Conservation (phyloP, 129 eudicot genomes). For the Centella asiatica region DNA sequence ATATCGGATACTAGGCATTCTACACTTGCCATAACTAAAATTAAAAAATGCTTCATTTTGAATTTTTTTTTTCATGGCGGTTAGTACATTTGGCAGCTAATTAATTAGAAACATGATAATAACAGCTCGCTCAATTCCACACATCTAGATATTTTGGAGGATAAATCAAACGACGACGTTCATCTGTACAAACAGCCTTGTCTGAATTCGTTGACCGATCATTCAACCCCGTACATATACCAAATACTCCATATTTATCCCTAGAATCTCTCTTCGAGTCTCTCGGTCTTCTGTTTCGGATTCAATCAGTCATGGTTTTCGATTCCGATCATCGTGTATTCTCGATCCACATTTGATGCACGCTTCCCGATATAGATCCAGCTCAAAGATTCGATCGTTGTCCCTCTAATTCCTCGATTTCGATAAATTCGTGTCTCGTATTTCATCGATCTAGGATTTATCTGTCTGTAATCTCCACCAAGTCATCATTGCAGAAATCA, state of each 20-base stretch:
- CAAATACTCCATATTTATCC: slow-evolving; percentile 13
- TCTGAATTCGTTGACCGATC: slow-evolving; percentile 28
- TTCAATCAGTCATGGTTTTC: slow-evolving; percentile 28
- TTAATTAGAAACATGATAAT: too few species aligned
- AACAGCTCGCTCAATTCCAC: too few species aligned
- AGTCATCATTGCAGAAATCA: slow-evolving; percentile 8
- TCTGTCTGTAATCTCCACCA: neutral
- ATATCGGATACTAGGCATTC: too few species aligned
- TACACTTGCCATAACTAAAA: too few species aligned
- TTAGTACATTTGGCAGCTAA: too few species aligned
- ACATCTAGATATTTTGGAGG: slow-evolving; percentile 8
- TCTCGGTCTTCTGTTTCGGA: slow-evolving; percentile 6
- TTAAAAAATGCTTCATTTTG: too few species aligned
- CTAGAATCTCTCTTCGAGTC: neutral
- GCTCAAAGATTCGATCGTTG: slow-evolving; percentile 6
- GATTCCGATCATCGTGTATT: slow-evolving; percentile 25
- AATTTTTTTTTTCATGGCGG: too few species aligned
- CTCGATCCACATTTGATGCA: slow-evolving; percentile 19
- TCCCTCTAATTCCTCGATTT: slow-evolving; percentile 10
- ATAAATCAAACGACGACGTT: neutral
- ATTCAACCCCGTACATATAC: neutral
- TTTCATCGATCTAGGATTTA: slow-evolving; percentile 8
- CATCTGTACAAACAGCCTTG: neutral
- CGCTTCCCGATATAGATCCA: slow-evolving; percentile 5
- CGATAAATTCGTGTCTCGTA: too few species aligned